Conservation (phyloP, 208 protist species). For the Acanthamoeba lugdunensis region DNA sequence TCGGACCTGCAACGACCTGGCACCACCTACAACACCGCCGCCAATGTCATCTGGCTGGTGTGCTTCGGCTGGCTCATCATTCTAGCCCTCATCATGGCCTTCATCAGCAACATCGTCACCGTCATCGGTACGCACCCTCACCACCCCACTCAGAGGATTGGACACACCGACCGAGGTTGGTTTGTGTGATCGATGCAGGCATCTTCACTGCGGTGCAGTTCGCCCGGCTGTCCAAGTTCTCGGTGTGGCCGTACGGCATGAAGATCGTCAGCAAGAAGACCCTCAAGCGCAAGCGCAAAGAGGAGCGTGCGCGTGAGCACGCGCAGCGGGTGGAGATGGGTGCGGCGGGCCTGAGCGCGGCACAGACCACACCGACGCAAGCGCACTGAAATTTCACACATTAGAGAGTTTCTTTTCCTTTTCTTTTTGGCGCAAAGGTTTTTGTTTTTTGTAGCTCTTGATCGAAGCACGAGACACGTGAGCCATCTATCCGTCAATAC, state of each 20-base stretch:
- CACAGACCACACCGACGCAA: neutral
- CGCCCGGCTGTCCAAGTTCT: conserved; percentile 32
- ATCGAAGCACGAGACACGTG: neutral
- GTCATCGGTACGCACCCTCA: neutral
- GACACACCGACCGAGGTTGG: no score
- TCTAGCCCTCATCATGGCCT: neutral
- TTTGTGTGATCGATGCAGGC: neutral
- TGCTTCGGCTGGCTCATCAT: conserved; percentile 46
- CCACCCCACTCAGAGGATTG: no score
- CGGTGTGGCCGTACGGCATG: conserved; percentile 44
- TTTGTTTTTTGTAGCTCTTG: neutral
- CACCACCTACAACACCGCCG: conserved; percentile 45
- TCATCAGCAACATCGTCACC: neutral
- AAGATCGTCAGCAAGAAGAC: conserved; percentile 66
- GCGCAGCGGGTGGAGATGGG: neutral
- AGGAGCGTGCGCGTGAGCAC: neutral
- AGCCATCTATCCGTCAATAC: neutral
- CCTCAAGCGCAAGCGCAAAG: conserved; percentile 12
- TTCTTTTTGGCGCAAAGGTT: neutral
- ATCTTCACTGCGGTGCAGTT: conserved; percentile 42
- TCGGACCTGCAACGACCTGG: neutral
- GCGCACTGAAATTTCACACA: neutral
- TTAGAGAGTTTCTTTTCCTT: neutral
- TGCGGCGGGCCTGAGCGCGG: no score
- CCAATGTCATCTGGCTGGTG: conserved; percentile 57